Percentiles rank a stretch among this genome's conserved stretches.
Evolutionary conservation across 2,329 filamentous ascomycete species (phyloP).

Genomic region (Rhynchosporium graminicola): DNA sequence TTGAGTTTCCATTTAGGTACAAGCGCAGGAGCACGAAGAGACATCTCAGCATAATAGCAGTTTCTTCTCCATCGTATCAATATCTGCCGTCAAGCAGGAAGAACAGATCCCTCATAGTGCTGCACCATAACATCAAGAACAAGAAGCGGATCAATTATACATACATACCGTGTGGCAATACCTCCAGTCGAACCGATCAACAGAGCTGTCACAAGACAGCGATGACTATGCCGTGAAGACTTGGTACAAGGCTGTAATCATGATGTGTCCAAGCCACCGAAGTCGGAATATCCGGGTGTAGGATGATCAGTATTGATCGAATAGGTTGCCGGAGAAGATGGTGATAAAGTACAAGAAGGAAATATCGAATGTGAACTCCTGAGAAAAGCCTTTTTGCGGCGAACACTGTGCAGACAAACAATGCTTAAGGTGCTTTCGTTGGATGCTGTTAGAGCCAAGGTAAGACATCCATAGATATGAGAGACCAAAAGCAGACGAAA

Average conservation of each 20-base stretch:
- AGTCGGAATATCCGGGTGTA: conserved; percentile 54
- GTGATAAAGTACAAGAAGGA: conserved; percentile 39
- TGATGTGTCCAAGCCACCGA: conserved; percentile 62
- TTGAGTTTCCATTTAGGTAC: conserved; percentile 30
- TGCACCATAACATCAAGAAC: conserved; percentile 28
- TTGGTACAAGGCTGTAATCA: conserved; percentile 57
- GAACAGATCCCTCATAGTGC: conserved; percentile 29
- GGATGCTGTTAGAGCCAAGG: conserved; percentile 38
- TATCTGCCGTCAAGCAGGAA: conserved; percentile 31
- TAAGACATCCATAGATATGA: conserved; percentile 41
- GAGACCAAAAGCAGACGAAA: conserved; percentile 39
- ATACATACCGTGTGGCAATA: conserved; percentile 32
- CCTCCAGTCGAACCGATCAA: conserved; percentile 34
- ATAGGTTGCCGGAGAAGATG: conserved; percentile 41
- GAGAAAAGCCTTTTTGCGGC: conserved; percentile 27
- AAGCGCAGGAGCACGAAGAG: conserved; percentile 35
- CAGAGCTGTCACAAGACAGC: conserved; percentile 29
- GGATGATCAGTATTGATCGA: conserved; percentile 55
- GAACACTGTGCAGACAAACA: conserved; percentile 34
- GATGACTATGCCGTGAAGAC: conserved; percentile 31
- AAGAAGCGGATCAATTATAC: conserved; percentile 33
- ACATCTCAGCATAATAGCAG: conserved; percentile 35
- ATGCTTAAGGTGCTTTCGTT: conserved; percentile 37
- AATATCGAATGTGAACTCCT: conserved; percentile 37
- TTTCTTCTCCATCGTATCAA: conserved; percentile 31